These are phyloP conservation scores for Aspergillus cristatus DNA, from an alignment of 495 filamentous ascomycete species.

Conservation along the genomic window DNA sequence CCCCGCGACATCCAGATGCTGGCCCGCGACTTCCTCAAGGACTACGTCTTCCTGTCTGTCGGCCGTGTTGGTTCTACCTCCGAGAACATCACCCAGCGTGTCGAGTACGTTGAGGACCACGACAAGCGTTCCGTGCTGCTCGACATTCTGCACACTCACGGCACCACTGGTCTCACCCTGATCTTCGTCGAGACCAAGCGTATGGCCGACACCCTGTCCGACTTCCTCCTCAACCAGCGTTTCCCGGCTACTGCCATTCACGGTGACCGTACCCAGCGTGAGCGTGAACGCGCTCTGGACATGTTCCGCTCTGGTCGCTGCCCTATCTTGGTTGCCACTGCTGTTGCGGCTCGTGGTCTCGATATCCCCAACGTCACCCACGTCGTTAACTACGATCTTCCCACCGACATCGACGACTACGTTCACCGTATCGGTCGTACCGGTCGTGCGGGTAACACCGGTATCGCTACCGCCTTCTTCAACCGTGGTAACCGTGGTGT, in stretches of 20 bases:
- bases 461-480: constrained; percentile 98
- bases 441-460: constrained; percentile 97
- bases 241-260: constrained; percentile 99
- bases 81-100: constrained; percentile 98
- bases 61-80: constrained; percentile 99
- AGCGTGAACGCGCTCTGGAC: constrained; percentile 95
- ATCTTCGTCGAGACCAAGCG: constrained; percentile 99
- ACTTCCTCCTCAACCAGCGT: constrained; percentile 95
- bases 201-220: constrained; percentile 95
- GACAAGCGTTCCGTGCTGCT: constrained; percentile 97
- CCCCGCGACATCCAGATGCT: constrained; percentile 98
- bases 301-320: constrained; percentile 93
- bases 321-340: constrained; percentile 93
- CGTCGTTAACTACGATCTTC: constrained; percentile 98
- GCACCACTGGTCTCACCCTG: constrained; percentile 71
- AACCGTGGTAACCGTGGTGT: constrained; percentile 98
- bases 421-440: constrained; percentile 99
- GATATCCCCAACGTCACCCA: constrained; percentile 99
- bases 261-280: constrained; percentile 94
- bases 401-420: constrained; percentile 98
- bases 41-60: constrained; percentile 97
- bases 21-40: constrained; percentile 93
- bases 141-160: constrained; percentile 94
- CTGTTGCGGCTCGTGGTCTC: constrained; percentile 88
- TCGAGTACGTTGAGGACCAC: constrained; percentile 92